Evolutionary conservation across 306 rosid species (phyloP), one percentile per base, ranked within the genome.

Genomic region (Hippophae tibetana): DNA sequence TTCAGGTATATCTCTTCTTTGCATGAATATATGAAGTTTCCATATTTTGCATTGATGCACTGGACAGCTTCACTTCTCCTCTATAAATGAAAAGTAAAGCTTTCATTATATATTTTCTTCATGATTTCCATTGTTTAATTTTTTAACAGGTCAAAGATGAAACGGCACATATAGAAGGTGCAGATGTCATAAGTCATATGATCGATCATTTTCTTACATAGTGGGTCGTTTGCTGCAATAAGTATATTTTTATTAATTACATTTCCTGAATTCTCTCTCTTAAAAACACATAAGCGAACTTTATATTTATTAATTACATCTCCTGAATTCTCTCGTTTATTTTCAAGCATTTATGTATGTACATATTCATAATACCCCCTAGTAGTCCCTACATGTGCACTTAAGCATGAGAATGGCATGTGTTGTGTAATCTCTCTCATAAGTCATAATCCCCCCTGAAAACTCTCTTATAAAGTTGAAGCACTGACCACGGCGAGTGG

Each of bases 101-200:
- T 31, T 31, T 31, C 38, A 31, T 31, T 31, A 31, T 31, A 51
- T 25, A 54, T 10, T 48, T 38, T 7, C 25, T 9, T 23, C 27
- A 9, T 14, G 57, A 48, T 48, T 62, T 26, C 43, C 8, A 50
- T 41, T n/a, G 9, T 14, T 67, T 46, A 26, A 60, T 58, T 44
- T 71, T 54, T 59, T 60, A 70, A 9, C 76, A 92, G 99, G 99
- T 92, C 58, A 92, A 88, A 80, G 80, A 92, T 71, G 70, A 72
- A 72, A 65, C 63, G 44, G 69, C 65, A 46, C 96, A 88, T 65
- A 77, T 71, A 65, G 99, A 92, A 82, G 99, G 99, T 12, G 99
- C 85, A 38, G 99, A 92, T 76, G 96, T 92, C 64, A 80, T 92
- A 25, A 76, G 77, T 44, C 95, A 92, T 76, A 92, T 92, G 80